These are phyloP conservation scores for Raffaelea albimanens DNA, from an alignment of 2,329 filamentous ascomycete genomes.

Conservation along the genomic window DNA sequence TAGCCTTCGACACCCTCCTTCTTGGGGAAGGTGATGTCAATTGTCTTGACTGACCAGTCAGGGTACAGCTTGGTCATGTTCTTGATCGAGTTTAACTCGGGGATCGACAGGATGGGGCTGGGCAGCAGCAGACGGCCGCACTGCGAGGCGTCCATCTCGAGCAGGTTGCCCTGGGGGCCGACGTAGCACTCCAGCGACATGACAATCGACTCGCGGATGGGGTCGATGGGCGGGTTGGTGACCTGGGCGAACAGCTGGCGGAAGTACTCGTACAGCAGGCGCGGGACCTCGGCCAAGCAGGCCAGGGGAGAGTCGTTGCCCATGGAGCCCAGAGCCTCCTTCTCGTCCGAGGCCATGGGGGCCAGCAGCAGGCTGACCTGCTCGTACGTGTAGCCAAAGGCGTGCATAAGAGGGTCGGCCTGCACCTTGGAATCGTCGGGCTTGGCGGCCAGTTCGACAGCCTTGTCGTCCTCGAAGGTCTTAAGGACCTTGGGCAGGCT, in stretches of 20 bases:
- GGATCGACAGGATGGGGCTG: slow-evolving; percentile 79
- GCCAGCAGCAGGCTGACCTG: slow-evolving; percentile 86
- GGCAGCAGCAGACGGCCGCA: slow-evolving; percentile 78
- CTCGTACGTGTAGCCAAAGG: slow-evolving; percentile 91
- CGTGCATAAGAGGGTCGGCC: slow-evolving; percentile 72
- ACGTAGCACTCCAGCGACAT: slow-evolving; percentile 98
- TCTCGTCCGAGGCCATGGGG: slow-evolving; percentile 94
- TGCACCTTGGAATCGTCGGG: slow-evolving; percentile 65
- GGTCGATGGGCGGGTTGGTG: slow-evolving; percentile 95
- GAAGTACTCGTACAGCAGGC: slow-evolving; percentile 93
- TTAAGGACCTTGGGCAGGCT: slow-evolving; percentile 68
- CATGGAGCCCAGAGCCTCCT: slow-evolving; percentile 95
- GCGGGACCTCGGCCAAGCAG: slow-evolving; percentile 80
- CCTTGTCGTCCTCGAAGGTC: slow-evolving; percentile 47
- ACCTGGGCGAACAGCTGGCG: slow-evolving; percentile 95
- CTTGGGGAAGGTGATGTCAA: slow-evolving; percentile 96
- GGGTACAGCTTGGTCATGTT: slow-evolving; percentile 64
- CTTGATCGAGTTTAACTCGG: slow-evolving; percentile 81
- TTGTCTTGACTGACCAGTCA: slow-evolving; percentile 80
- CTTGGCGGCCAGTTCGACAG: slow-evolving; percentile 54
- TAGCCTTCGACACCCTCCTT: slow-evolving; percentile 90
- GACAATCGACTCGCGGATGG: slow-evolving; percentile 92
- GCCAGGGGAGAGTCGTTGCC: slow-evolving; percentile 92
- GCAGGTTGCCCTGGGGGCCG: slow-evolving; percentile 85
- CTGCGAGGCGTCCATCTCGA: slow-evolving; percentile 87